Evolutionary conservation across 75 land plant genomes (phyloP), one percentile per base, ranked within the genome.

Genomic region (Larix kaempferi): DNA sequence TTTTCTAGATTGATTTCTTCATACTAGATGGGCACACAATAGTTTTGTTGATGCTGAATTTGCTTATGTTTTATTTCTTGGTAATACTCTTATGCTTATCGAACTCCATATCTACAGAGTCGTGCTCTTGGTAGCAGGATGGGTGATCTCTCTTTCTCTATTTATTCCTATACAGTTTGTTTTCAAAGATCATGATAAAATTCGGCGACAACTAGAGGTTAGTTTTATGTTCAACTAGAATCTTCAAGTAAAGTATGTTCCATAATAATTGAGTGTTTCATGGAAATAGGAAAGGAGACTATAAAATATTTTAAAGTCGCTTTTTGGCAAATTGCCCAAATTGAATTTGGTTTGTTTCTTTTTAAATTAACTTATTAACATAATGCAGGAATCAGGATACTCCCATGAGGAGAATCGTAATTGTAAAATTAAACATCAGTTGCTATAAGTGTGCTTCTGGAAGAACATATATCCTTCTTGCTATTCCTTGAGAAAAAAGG

Each of bases 131-230:
- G 79, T 88, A 26, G 55, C 81, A 11, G 99, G 99, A 66, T 96
- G 99, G 99, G 86, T 88, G 23, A 79, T 94, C 65, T 96, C 94
- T 75, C 90, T 96, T 35, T 79, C 89, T 19, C 73, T 87, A 19
- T 96, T 89, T 73, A 81, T 94, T 69, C 93, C 91, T 39, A 86
- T 94, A 33, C 98, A 92, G 81, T 82, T 79, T 27, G 80, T 93
- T 2, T 78, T 96, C 84, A 92, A 84, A 83, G 81, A 87, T 23
- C 87, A 91, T 66, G 87, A 90, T 80, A 88, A 88, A 60, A 55
- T 80, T 75, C 88, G 95, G 75, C 87, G 59, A 56, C 85, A 86
- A 76, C 66, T 96, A 49, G 98, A 96, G 95, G 99, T 96, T 33
- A 44, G 62, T 78, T 35, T 12, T 44, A n/a, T 21, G 23, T 44